phyloP scores from a whole-genome alignment of 805 yeast genomes.

The Suhomyces pyralidae region DNA sequence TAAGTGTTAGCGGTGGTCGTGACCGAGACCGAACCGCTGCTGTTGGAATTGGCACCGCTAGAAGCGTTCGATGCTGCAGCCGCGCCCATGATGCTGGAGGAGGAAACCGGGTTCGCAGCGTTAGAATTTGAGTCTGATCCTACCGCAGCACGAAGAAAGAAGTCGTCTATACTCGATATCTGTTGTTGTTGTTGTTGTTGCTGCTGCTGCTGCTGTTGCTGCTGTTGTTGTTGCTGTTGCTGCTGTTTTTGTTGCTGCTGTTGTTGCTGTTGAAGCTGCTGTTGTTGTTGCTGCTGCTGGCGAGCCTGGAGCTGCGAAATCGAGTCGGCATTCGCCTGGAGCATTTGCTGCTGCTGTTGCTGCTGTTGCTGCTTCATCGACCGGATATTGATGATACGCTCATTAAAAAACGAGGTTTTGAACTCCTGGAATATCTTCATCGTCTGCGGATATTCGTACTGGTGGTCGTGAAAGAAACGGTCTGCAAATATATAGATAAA shows the following conservation, averaged over 20 bases:
- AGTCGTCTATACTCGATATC: constrained; percentile 11
- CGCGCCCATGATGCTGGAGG: neutral
- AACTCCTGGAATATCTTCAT: constrained; percentile 42
- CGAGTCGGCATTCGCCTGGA: constrained; percentile 1
- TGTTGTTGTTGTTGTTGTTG: constrained; percentile 5
- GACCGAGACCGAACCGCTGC: neutral
- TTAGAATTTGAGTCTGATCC: neutral
- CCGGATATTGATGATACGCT: constrained; percentile 32
- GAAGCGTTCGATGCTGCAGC: neutral
- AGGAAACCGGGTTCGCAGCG: neutral
- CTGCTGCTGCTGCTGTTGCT: neutral
- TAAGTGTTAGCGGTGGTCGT: neutral
- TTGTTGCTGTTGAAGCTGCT: neutral
- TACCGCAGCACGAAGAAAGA: constrained; percentile 9
- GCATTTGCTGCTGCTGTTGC: neutral
- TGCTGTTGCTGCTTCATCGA: constrained; percentile 8
- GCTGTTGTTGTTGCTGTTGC: constrained; percentile 5
- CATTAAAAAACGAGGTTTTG: constrained; percentile 40
- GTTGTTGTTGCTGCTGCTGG: constrained; percentile 3
- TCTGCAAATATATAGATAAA: constrained; percentile 42
- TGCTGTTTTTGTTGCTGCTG: constrained; percentile 3
- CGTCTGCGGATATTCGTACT: constrained; percentile 43
- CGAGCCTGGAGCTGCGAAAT: constrained; percentile 3
- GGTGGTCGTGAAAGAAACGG: constrained; percentile 38
- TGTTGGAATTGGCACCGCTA: neutral